Conservation (phyloP, 306 rosid genomes). For the Bauhinia variegata region DNA sequence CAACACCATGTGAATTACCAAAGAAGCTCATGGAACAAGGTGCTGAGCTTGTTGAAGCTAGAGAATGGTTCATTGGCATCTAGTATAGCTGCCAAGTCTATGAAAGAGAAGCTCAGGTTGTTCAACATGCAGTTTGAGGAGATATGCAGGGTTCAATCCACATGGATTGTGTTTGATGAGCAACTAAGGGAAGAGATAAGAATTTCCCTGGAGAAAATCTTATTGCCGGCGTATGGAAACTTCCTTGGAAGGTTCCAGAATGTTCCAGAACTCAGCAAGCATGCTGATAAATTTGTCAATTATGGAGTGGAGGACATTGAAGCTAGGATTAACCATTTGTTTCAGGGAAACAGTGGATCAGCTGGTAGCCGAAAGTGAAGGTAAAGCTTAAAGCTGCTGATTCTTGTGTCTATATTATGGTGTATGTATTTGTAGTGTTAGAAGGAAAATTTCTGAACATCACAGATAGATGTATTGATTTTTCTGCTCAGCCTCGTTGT, state of each 20-base stretch:
- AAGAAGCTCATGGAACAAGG: conserved; percentile 82
- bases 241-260: conserved; percentile 64
- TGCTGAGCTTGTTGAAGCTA: conserved; percentile 57
- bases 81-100: conserved; percentile 48
- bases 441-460: conserved; percentile 24
- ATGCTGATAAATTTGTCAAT: conserved; percentile 61
- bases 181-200: conserved; percentile 77
- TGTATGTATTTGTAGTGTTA: conserved; percentile 38
- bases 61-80: conserved; percentile 62
- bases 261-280: conserved; percentile 62
- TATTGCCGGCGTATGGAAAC: conserved; percentile 73
- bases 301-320: conserved; percentile 61
- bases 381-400: conserved; percentile 36
- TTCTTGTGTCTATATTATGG: conserved; percentile 22
- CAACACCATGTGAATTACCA: conserved; percentile 71
- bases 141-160: conserved; percentile 63
- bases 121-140: conserved; percentile 76
- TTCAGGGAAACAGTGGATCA: conserved; percentile 62
- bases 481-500: no score
- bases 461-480: no score
- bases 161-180: conserved; percentile 72
- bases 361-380: conserved; percentile 64
- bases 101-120: conserved; percentile 76
- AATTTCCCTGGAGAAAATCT: conserved; percentile 54
- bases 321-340: conserved; percentile 58